phyloP scores from a whole-genome alignment of 2,329 filamentous ascomycete genomes.

The Fusarium nurragi region DNA sequence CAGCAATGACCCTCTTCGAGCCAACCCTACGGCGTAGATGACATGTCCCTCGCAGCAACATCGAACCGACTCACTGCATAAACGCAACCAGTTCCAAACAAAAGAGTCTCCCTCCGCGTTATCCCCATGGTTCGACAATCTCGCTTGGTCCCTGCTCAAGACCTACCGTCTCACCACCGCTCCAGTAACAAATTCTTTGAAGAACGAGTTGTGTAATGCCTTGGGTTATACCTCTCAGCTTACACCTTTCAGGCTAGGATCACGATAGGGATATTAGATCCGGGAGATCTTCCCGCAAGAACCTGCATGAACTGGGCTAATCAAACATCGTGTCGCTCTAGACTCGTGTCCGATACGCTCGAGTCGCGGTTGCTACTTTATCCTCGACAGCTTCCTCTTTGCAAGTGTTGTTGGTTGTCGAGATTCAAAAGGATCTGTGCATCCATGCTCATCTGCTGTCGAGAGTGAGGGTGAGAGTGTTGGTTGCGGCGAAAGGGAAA shows the following conservation, averaged over 20 bases:
- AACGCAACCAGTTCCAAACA: neutral
- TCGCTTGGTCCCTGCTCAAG: slow-evolving; percentile 21
- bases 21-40: neutral
- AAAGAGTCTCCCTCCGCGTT: slow-evolving; percentile 16
- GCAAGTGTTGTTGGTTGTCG: neutral
- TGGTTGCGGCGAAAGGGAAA: neutral
- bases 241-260: neutral
- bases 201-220: slow-evolving; percentile 28
- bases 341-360: slow-evolving; percentile 7
- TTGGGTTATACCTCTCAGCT: neutral
- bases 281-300: slow-evolving; percentile 27
- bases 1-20: neutral
- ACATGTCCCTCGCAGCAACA: neutral
- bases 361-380: neutral
- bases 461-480: neutral
- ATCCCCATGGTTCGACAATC: slow-evolving; percentile 37
- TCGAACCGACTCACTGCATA: neutral
- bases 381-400: neutral
- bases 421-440: neutral
- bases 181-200: slow-evolving; percentile 27
- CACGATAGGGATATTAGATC: slow-evolving; percentile 27
- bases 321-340: neutral
- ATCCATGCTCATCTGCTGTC: neutral
- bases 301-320: slow-evolving; percentile 21
- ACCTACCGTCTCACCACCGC: slow-evolving; percentile 11